A percentile compares a stretch with the other conserved stretches of the same genome.
phyloP scores from a whole-genome alignment of 2,329 filamentous ascomycete genomes.

The Claviceps sp. region DNA sequence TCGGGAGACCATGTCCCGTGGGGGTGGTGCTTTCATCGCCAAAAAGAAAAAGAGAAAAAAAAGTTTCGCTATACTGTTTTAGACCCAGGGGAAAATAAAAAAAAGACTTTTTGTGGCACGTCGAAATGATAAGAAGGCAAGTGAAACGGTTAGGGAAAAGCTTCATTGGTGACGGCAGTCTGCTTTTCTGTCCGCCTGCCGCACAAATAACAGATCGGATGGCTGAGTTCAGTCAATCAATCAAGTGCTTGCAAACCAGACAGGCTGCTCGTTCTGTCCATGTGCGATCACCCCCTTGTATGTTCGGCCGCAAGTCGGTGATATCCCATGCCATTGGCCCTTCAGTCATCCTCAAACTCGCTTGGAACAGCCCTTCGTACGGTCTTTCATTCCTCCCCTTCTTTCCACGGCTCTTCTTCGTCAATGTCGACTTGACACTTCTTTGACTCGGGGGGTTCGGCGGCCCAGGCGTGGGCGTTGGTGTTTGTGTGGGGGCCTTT shows the following conservation, averaged over 20 bases:
- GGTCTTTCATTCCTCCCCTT: conserved; percentile 26
- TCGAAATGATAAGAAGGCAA: neutral
- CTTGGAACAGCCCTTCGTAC: conserved; percentile 39
- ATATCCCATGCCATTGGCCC: conserved; percentile 38
- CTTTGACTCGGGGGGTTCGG: conserved; percentile 12
- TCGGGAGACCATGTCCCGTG: too few species aligned
- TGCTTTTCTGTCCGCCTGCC: too few species aligned
- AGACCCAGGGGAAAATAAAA: neutral
- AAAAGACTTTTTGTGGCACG: neutral
- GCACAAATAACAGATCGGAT: neutral
- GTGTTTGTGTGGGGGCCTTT: conserved; percentile 16
- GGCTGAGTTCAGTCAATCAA: conserved; percentile 27
- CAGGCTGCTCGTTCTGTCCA: conserved; percentile 40
- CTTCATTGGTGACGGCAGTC: neutral
- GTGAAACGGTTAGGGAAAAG: neutral
- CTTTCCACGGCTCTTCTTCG: conserved; percentile 26
- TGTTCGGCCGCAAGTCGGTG: conserved; percentile 33
- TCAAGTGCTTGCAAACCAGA: conserved; percentile 33
- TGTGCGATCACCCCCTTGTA: conserved; percentile 34
- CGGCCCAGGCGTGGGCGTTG: conserved; percentile 19
- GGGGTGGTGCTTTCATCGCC: too few species aligned
- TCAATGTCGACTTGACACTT: conserved; percentile 13
- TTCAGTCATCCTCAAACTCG: conserved; percentile 31
- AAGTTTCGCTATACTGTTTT: neutral
- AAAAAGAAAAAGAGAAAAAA: neutral